Evolutionary conservation across 2,329 filamentous ascomycete species (phyloP), one percentile per base, ranked within the genome.

Genomic region (Fusarium virguliforme): DNA sequence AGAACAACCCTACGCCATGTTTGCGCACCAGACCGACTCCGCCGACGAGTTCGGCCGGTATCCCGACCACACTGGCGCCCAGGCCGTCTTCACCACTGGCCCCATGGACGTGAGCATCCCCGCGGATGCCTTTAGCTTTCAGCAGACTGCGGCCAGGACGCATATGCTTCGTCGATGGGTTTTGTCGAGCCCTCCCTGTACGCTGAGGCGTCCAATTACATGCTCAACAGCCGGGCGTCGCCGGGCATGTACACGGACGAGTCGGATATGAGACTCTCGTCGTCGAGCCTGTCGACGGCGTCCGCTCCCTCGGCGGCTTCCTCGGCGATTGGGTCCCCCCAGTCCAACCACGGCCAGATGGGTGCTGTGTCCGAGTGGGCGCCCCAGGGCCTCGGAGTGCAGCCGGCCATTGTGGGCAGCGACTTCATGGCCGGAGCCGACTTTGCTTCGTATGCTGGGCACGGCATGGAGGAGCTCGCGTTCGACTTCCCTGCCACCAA

Each of bases 311-410:
- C 91, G 57, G 89, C 88, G 4, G 84, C 90, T 7, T 92, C 90
- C 1, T 92, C 91, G 8, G 89, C 88, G 60, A 87, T 90, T 68
- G 90, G 90, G 62, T 93, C 91, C 24, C 91, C 91, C 28, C 88
- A 89, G 74, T 90, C 90, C 2, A 86, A 87, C 69, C 86, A 88
- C 75, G 86, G 86, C 62, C 87, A 88, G 72, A 80, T 87, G 70
- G 87, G 87, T 67, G 83, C 84, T 74, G 85, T 88, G 56, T 84
- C 89, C 50, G 88, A 90, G 65, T 92, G 90, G 88, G 80, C 85
- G 71, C 80, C 84, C 22, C 76, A 78, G 57, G 86, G 86, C 59
- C 82, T 92, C 37, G 88, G 86, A 56, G 83, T 92, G 61, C 88
- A 87, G 71, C 90, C 91, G 32, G 83, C 85, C 76, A 92, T 94